Percentiles rank a stretch among this genome's conserved stretches.
These are phyloP conservation scores for Trichoderma brevicompactum DNA, from an alignment of 2,329 filamentous ascomycete species.

Conservation along the genomic window DNA sequence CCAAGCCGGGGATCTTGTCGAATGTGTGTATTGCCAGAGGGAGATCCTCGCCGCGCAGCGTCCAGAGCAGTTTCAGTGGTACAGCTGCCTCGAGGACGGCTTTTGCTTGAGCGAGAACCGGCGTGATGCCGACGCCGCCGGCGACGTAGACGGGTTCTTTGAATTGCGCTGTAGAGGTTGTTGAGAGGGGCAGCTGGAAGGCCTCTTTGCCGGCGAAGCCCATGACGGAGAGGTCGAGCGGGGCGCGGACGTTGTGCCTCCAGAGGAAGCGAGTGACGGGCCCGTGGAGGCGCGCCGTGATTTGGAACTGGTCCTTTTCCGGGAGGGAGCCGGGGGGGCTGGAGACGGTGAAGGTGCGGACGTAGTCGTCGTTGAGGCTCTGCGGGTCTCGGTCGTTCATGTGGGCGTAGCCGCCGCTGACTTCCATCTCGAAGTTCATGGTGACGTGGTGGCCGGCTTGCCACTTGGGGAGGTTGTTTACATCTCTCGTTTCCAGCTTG, in stretches of 20 bases:
- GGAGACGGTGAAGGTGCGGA: slow-evolving; percentile 82
- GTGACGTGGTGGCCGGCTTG: slow-evolving; percentile 77
- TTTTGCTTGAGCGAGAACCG: slow-evolving; percentile 70
- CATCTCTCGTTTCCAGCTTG: slow-evolving; percentile 36
- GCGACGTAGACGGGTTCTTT: slow-evolving; percentile 65
- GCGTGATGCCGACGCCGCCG: slow-evolving; percentile 83
- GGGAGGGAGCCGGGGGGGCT: slow-evolving; percentile 51
- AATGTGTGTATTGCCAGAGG: slow-evolving; percentile 65
- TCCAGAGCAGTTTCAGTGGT: slow-evolving; percentile 69
- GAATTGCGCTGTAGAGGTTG: slow-evolving; percentile 14
- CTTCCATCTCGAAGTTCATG: slow-evolving; percentile 69
- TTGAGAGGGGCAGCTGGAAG: slow-evolving; percentile 44
- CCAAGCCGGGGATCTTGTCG: slow-evolving; percentile 55
- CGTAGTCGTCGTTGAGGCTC: slow-evolving; percentile 81
- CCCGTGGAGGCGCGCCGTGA: slow-evolving; percentile 73
- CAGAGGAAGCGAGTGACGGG: slow-evolving; percentile 70
- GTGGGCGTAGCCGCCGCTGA: slow-evolving; percentile 76
- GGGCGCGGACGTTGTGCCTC: slow-evolving; percentile 55
- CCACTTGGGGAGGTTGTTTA: slow-evolving; percentile 50
- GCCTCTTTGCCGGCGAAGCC: slow-evolving; percentile 70
- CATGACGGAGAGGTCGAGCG: slow-evolving; percentile 67
- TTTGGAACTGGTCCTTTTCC: slow-evolving; percentile 60
- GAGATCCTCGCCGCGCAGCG: slow-evolving; percentile 64
- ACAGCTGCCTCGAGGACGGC: slow-evolving; percentile 47
- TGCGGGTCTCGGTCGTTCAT: slow-evolving; percentile 82